These are phyloP conservation scores for Bathelium albidoporum DNA, from an alignment of 495 filamentous ascomycete genomes.

Conservation along the genomic window DNA sequence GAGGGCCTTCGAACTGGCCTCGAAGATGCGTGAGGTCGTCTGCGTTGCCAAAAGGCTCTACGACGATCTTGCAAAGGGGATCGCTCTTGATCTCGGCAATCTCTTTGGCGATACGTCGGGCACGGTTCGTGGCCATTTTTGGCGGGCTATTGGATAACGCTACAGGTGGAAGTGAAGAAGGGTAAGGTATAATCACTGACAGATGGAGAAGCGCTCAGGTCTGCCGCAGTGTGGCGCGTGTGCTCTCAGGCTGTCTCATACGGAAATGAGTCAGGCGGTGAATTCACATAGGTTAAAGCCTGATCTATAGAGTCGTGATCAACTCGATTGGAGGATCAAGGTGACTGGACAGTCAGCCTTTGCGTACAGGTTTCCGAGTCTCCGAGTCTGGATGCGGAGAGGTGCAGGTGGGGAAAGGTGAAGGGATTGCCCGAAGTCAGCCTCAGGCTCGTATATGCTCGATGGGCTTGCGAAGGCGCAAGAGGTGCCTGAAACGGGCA, in stretches of 20 bases:
- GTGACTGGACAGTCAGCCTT: background rate
- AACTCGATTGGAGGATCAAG: background rate
- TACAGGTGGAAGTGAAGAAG: background rate
- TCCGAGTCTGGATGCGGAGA: background rate
- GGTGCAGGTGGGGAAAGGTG: background rate
- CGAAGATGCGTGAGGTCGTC: slow-evolving; percentile 76
- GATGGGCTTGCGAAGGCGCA: background rate
- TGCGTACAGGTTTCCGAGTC: too few relatives aligned
- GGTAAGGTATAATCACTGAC: too few relatives aligned
- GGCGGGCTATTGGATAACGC: background rate
- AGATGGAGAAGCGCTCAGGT: background rate
- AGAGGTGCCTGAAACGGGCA: background rate
- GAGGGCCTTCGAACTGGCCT: slow-evolving; percentile 77
- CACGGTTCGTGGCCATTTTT: slow-evolving; percentile 64
- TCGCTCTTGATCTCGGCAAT: slow-evolving; percentile 77
- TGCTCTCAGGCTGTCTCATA: background rate
- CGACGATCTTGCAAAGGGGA: slow-evolving; percentile 55
- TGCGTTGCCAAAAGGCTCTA: slow-evolving; percentile 46
- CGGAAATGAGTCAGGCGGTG: slow-evolving; percentile 2
- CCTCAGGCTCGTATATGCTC: background rate
- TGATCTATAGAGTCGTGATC: background rate
- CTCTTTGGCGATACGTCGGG: slow-evolving; percentile 84
- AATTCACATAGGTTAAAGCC: background rate
- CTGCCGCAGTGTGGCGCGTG: background rate
- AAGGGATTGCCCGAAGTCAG: slow-evolving; percentile 1